These are phyloP conservation scores for Aspergillus ostianus DNA, from an alignment of 495 filamentous ascomycete genomes.

Conservation along the genomic window DNA sequence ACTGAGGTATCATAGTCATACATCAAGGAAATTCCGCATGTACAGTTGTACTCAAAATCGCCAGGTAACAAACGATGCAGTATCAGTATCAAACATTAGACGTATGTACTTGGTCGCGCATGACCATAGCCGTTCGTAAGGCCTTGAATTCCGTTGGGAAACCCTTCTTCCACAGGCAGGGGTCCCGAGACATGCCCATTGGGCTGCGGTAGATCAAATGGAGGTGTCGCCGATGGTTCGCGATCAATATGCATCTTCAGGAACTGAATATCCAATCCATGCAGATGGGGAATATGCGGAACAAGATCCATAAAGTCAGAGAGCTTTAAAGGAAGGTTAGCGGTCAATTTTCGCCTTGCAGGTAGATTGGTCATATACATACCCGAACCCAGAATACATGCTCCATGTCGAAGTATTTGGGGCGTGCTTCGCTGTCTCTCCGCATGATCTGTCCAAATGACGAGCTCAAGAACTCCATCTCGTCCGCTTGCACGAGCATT, in stretches of 20 bases:
- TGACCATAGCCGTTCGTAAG: constrained; percentile 42
- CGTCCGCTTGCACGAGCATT: constrained; percentile 48
- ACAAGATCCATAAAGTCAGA: constrained; percentile 74
- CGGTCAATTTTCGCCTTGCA: background rate
- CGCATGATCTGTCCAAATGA: constrained; percentile 46
- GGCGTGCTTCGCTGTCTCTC: constrained; percentile 45
- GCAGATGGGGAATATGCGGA: constrained; percentile 67
- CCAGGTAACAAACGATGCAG: constrained; percentile 22
- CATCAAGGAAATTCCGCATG: constrained; percentile 39
- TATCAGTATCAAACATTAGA: constrained; percentile 35
- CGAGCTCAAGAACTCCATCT: constrained; percentile 33
- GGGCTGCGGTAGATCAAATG: constrained; percentile 21
- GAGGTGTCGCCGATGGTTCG: constrained; percentile 27
- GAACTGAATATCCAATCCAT: constrained; percentile 55
- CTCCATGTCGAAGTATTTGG: constrained; percentile 54
- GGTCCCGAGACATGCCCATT: constrained; percentile 35
- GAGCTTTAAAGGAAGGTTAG: constrained; percentile 46
- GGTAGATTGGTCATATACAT: constrained; percentile 19
- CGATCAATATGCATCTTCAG: constrained; percentile 49
- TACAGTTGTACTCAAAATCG: constrained; percentile 31
- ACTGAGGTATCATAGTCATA: constrained; percentile 53
- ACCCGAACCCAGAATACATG: constrained; percentile 79
- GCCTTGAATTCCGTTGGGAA: constrained; percentile 28
- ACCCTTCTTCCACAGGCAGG: constrained; percentile 20
- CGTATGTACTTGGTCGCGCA: constrained; percentile 45